These are phyloP conservation scores for Elasticomyces elasticus DNA, from an alignment of 495 filamentous ascomycete species.

Conservation along the genomic window DNA sequence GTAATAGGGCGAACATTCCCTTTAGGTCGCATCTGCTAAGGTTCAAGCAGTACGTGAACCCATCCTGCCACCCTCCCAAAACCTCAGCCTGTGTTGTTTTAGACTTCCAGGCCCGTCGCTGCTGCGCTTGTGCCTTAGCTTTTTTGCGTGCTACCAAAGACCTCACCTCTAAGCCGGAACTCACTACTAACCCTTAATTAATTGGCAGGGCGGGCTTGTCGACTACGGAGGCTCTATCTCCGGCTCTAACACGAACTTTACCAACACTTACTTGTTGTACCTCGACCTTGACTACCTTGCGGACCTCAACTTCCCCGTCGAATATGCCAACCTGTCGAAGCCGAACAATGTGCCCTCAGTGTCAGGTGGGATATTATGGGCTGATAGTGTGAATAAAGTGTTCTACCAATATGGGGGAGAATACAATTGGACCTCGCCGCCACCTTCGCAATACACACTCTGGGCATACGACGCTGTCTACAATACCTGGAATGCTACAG, in stretches of 20 bases:
- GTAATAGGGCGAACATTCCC: no score
- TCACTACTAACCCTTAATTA: no score
- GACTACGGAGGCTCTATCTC: constrained; percentile 37
- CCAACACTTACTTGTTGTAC: constrained; percentile 28
- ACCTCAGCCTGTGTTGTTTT: no score
- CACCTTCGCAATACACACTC: constrained; percentile 32
- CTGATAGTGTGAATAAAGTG: constrained; percentile 43
- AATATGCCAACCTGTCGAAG: constrained; percentile 44
- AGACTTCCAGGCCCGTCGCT: no score
- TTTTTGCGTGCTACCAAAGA: no score
- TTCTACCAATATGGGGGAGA: constrained; percentile 47
- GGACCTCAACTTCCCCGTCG: constrained; percentile 36
- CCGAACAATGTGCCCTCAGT: constrained; percentile 35
- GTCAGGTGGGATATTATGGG: constrained; percentile 33
- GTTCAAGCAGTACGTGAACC: no score
- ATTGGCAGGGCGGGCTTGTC: constrained; percentile 42
- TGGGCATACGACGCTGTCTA: constrained; percentile 36
- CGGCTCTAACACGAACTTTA: constrained; percentile 39
- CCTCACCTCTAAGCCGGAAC: no score
- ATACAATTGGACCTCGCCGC: constrained; percentile 31
- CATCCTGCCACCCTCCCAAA: no score
- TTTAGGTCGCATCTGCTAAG: no score
- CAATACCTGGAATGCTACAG: constrained; percentile 35
- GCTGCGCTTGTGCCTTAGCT: no score
- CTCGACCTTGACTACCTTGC: constrained; percentile 42